Evolutionary conservation across 2,329 filamentous ascomycete species (phyloP).

Genomic region (Hirsutella minnesotensis): DNA sequence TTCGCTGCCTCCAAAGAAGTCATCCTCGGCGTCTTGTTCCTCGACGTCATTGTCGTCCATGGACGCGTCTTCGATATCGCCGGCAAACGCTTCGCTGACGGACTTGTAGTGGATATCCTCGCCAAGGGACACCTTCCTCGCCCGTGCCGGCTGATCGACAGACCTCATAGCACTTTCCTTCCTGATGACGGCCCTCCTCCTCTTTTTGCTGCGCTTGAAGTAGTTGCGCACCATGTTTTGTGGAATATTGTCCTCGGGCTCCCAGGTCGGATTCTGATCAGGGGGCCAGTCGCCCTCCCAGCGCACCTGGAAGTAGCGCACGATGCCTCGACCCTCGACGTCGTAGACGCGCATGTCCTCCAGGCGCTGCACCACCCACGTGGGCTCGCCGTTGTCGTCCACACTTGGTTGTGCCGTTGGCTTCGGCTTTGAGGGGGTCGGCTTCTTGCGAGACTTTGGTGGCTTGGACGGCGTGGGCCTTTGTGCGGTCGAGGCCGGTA

Average conservation of each 20-base stretch:
- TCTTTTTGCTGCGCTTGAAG: conserved; percentile 16
- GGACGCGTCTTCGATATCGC: conserved; percentile 4
- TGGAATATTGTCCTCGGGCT: conserved; percentile 40
- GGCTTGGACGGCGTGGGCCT: neutral
- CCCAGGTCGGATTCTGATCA: conserved; percentile 46
- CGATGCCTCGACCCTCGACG: conserved; percentile 19
- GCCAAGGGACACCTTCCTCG: neutral
- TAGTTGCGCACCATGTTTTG: conserved; percentile 28
- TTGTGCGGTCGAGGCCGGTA: neutral
- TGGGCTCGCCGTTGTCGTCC: conserved; percentile 11
- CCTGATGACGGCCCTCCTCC: conserved; percentile 6
- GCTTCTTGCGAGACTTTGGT: neutral
- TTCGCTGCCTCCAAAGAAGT: too few relatives aligned
- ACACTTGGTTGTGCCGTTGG: neutral
- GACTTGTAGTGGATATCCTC: conserved; percentile 11
- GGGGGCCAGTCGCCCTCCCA: conserved; percentile 47
- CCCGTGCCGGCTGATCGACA: too few relatives aligned
- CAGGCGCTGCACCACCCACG: conserved; percentile 32
- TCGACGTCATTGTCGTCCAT: neutral
- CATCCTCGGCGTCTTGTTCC: neutral
- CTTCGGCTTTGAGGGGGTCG: neutral
- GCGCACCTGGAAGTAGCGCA: conserved; percentile 38
- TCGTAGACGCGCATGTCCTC: conserved; percentile 28
- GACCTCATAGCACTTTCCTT: too few relatives aligned
- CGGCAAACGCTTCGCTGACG: conserved; percentile 18